Evolutionary conservation across 345 rosid genomes (phyloP), one percentile per base, ranked within the genome.

Genomic region (Iberis pinnata): DNA sequence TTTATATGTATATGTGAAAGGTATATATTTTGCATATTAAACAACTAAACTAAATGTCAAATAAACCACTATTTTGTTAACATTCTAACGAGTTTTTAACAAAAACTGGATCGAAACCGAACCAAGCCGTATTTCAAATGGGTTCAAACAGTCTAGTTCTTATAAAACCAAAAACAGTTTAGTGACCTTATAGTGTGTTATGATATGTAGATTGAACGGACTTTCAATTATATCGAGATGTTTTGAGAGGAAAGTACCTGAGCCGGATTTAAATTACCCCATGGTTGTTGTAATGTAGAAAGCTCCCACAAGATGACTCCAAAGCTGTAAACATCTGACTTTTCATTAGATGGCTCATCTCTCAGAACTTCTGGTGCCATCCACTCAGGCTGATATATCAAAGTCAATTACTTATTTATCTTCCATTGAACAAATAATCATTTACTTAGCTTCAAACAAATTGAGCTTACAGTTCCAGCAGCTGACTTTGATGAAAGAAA

Each of bases 301-400:
- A 93, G 78, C 71, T 93, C 99, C 99, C 99, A 93, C 69, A 93
- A 69, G 61, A 93, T 93, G 32, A 93, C 80, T 39, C 99, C 99
- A 5, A 32, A 32, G n/a, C 37, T 32, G 37, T 32, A 32, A 12
- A 32, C 37, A 12, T 32, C 37, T 32, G 99, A 86, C 62, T 90
- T 90, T 49, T 90, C 98, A 61, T 90, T 90, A 50, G 98, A 90
- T 56, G 79, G 96, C 70, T 90, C 98, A 63, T 90, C 98, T 18
- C 98, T 80, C 9, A 90, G 83, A 56, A 90, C 98, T 78, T 90
- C 98, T 35, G 98, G 98, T 62, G 98, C 98, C 98, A 90, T 90
- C 98, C 98, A 90, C 74, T 87, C 98, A 42, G 98, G 96, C 98
- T 90, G 71, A 63, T 44, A 69, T 1, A 65, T 15, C 50, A 61